phyloP scores from a whole-genome alignment of 2,329 filamentous ascomycete genomes.

The Fusarium sacchari region DNA sequence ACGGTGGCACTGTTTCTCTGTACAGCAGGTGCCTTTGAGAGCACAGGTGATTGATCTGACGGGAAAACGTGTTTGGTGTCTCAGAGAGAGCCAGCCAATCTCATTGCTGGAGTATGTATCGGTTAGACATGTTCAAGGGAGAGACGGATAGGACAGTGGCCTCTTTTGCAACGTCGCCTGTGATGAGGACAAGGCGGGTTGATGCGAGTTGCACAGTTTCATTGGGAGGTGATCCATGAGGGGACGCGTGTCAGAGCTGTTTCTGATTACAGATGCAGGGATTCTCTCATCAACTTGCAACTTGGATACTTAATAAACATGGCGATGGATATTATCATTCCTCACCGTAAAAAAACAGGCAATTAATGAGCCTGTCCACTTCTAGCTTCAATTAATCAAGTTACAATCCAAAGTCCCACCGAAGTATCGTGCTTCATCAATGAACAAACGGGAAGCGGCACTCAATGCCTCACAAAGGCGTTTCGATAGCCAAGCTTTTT shows the following conservation, averaged over 20 bases:
- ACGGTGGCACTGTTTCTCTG: neutral
- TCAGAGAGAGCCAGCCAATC: constrained; percentile 10
- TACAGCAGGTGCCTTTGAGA: neutral
- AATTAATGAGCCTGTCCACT: neutral
- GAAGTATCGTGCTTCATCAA: constrained; percentile 3
- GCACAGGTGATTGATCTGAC: neutral
- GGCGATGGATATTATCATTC: neutral
- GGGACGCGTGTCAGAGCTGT: constrained; percentile 42
- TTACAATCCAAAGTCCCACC: constrained; percentile 19
- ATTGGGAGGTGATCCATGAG: constrained; percentile 24
- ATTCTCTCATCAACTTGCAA: neutral
- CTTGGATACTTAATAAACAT: neutral
- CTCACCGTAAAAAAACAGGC: neutral
- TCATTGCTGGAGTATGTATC: constrained; percentile 7
- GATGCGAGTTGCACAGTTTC: constrained; percentile 13
- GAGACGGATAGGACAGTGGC: constrained; percentile 8
- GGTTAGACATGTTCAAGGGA: constrained; percentile 23
- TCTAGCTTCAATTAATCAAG: constrained; percentile 13
- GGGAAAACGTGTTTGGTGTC: constrained; percentile 3
- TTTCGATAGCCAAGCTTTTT: constrained; percentile 12
- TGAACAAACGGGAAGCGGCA: too few relatives aligned
- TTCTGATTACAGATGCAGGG: constrained; percentile 24
- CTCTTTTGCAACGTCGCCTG: constrained; percentile 1
- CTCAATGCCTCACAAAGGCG: neutral
- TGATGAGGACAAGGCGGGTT: neutral